Percentiles rank a stretch among this genome's conserved stretches.
Evolutionary conservation across 352 stramenopile species (phyloP).

Genomic region (Phytophthora sp.): DNA sequence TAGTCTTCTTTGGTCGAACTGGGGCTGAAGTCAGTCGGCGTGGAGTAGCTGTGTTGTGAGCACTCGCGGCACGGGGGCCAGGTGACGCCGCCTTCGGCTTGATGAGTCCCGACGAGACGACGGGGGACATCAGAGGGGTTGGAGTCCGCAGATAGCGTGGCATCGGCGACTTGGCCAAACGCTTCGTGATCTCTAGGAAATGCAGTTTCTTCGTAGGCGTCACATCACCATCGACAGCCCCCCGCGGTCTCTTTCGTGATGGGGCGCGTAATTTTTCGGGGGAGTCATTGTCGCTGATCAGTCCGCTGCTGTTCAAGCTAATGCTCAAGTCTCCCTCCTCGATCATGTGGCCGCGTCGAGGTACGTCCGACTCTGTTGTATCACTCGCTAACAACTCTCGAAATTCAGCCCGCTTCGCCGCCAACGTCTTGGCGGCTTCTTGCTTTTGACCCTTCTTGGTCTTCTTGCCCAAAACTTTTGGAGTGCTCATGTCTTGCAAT

Average conservation of each 20-base stretch:
- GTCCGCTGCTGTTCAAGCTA: constrained; percentile 44
- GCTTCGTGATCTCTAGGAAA: constrained; percentile 51
- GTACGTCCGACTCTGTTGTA: constrained; percentile 4
- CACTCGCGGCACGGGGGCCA: constrained; percentile 16
- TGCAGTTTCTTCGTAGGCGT: constrained; percentile 47
- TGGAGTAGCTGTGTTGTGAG: constrained; percentile 25
- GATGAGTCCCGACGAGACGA: constrained; percentile 29
- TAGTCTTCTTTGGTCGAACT: constrained; percentile 49
- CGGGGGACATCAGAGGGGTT: constrained; percentile 40
- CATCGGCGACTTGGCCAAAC: constrained; percentile 50
- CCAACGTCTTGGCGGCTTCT: constrained; percentile 33
- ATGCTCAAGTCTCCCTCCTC: constrained; percentile 43
- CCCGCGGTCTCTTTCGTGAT: constrained; percentile 39
- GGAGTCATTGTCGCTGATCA: constrained; percentile 36
- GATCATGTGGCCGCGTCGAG: constrained; percentile 24
- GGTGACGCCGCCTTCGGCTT: constrained; percentile 37
- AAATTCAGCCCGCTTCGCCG: constrained; percentile 56
- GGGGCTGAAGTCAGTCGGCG: constrained; percentile 51
- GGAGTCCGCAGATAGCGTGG: constrained; percentile 42
- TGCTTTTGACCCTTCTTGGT: constrained; percentile 46
- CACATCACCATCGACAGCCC: constrained; percentile 20
- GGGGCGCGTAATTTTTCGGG: constrained; percentile 35
- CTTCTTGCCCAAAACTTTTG: constrained; percentile 70
- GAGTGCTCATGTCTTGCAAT: constrained; percentile 70
- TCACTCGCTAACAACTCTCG: constrained; percentile 44